Evolutionary conservation across 1,284 basidiomycete species (phyloP), one percentile per base, ranked within the genome.

Genomic region (Coniferiporia sulphurascens): DNA sequence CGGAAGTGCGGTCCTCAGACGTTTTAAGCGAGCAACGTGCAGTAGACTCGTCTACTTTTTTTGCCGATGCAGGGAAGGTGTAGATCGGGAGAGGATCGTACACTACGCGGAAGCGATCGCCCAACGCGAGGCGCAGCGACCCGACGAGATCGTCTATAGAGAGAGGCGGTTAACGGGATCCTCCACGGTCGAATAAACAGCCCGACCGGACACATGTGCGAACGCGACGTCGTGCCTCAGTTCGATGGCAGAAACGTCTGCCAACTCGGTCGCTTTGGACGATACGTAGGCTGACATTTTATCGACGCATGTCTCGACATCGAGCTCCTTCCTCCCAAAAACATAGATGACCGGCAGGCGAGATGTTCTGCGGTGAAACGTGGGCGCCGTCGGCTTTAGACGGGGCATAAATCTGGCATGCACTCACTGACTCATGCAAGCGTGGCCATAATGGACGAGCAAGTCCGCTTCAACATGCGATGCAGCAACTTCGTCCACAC

Each of bases 371-470:
- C 10, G 51, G 38, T 3, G 7, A 43, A 9, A 13, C 49, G 41
- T 46, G 34, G 58, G 3, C 21, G 38, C 12, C 34, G 6, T 46
- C 9, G 21, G 45, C 32, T 22, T 27, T 27, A 19, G 27, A 54
- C 50, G 54, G 34, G 12, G 52, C 34, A 64, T 66, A 27, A 32
- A 15, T 46, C 38, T 5, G 22, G 7, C 13, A 50, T 43, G 52
- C 12, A 76, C 89, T 62, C 64, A 92, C 91, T 85, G 82, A 71
- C 88, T 95, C 76, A 99, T 82, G 73, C 97, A 99, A 0, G 96
- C 95, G 75, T 98, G 93, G 0, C 97, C 96, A 68, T 97, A 98
- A 70, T 99, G 96, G 4, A 99, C 87, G 62, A 98, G 80, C 8
- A 89, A 83, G 68, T 98, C 92, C 0, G 95, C 94, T 63, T 95